Evolutionary conservation across 2,329 filamentous ascomycete genomes (phyloP).

Genomic region (Magnaporthiopsis incrustans): DNA sequence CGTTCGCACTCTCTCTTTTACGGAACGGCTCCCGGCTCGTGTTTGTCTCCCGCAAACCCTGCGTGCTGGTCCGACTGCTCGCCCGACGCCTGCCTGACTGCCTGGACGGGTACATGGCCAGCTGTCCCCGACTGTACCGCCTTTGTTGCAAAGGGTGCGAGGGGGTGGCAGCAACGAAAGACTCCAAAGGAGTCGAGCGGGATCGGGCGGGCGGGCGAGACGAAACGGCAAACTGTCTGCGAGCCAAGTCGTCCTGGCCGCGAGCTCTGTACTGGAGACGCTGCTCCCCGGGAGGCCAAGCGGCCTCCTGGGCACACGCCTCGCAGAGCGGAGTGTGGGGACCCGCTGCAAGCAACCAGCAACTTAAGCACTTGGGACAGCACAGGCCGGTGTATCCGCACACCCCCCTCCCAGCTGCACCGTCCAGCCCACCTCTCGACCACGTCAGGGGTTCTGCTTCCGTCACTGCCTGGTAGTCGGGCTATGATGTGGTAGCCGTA

Average conservation of each 20-base stretch:
- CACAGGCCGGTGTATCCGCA: conserved; percentile 1
- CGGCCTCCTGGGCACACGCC: background rate
- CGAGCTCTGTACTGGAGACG: conserved; percentile 8
- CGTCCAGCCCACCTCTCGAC: conserved; percentile 2
- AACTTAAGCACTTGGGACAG: background rate
- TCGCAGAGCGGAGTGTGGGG: conserved; percentile 12
- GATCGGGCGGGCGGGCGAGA: background rate
- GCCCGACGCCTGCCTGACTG: background rate
- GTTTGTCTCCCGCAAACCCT: background rate
- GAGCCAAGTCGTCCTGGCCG: background rate
- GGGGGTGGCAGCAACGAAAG: background rate
- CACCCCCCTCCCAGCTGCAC: background rate
- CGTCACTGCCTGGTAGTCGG: conserved; percentile 3
- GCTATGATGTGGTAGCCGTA: conserved; percentile 2
- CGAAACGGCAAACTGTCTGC: conserved; percentile 1
- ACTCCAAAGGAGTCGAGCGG: background rate
- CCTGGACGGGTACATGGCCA: background rate
- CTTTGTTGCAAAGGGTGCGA: background rate
- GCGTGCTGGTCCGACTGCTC: background rate
- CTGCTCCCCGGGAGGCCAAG: conserved; percentile 7
- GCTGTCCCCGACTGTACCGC: background rate
- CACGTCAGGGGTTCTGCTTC: conserved; percentile 1
- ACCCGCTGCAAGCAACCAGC: background rate
- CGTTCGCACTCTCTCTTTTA: background rate
- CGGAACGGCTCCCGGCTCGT: background rate